Base-by-base conservation (phyloP, 2,329 filamentous ascomycete genomes). In the Elsinoe fawcettii region DNA sequence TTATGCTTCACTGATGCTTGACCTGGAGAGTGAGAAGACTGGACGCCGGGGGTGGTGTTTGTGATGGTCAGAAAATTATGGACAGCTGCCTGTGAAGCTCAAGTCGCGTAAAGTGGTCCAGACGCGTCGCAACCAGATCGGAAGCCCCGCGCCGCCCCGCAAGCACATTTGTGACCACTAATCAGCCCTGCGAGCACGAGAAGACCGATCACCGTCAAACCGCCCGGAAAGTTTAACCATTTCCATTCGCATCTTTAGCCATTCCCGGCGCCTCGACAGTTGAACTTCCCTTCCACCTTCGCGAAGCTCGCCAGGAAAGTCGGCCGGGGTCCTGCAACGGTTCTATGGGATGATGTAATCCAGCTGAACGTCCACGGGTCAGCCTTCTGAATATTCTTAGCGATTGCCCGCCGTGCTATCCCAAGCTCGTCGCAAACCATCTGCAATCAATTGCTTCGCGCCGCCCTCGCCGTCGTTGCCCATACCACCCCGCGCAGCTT, bases 281-380 rank as follows among this genome's bases (percentile, higher is more conserved):
- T 49, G 20, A 18, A 22, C 12, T 22, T 6, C 16, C n/a, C n/a
- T n/a, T n/a, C n/a, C n/a, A n/a, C 16, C 6, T n/a, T 37, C 34
- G 34, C 34, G 9, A 12, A n/a, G 34, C 34, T 37, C 11, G 34
- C 5, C 20, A 11, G 49, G 32, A 37, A 18, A 22, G 16, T 37
- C 49, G 18, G 32, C 49, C 20, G 49, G 30, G 18, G 49, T 18
- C 49, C 49, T 51, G 20, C 25, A 53, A 53, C 49, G 49, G 49
- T 53, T 53, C 49, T 53, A 53, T 53, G 49, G 49, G 49, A 53
- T 53, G 49, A 53, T 53, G 49, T 53, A 53, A 53, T 53, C 44
- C 32, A 34, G 14, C 41, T 12, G 14, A 46, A 46, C 20, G n/a
- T 20, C 16, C 34, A 32, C 27, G 14, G 25, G 9, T 53, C 49